These are phyloP conservation scores for Neohortaea acidophila DNA, from an alignment of 495 filamentous ascomycete genomes.

Conservation along the genomic window DNA sequence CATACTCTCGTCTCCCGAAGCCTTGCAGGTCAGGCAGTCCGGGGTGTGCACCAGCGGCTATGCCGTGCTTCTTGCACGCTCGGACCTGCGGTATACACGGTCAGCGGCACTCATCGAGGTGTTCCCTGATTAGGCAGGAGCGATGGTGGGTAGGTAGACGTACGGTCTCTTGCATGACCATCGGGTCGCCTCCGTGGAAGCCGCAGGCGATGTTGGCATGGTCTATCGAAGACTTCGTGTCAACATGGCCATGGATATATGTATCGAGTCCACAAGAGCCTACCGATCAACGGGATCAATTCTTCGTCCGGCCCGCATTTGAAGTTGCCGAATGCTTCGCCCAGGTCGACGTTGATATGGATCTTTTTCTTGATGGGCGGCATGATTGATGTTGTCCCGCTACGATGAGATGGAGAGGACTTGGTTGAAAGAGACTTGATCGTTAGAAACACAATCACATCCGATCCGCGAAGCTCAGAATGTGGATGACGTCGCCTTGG, in stretches of 20 bases:
- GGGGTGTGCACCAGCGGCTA: constrained; percentile 44
- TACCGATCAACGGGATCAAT: constrained; percentile 30
- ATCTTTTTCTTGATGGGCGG: constrained; percentile 34
- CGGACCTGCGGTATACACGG: too few relatives aligned
- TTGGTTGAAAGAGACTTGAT: too few relatives aligned
- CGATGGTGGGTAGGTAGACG: too few relatives aligned
- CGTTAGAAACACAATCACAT: too few relatives aligned
- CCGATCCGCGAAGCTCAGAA: too few relatives aligned
- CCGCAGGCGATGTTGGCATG: constrained; percentile 50
- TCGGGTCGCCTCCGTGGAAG: constrained; percentile 44
- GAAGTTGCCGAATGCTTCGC: constrained; percentile 38
- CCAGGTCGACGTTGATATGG: constrained; percentile 38
- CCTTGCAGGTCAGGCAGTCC: constrained; percentile 47
- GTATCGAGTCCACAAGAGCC: too few relatives aligned
- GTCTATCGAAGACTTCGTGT: constrained; percentile 30
- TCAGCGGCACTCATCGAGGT: too few relatives aligned
- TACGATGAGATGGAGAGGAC: too few relatives aligned
- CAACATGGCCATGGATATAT: not conserved
- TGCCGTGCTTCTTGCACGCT: constrained; percentile 38
- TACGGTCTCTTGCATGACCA: constrained; percentile 45
- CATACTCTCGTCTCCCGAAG: constrained; percentile 37
- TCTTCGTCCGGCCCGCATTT: constrained; percentile 39
- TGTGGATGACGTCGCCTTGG: constrained; percentile 2
- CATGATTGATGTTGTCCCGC: constrained; percentile 21
- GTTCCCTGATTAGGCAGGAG: too few relatives aligned